These are phyloP conservation scores for Trichoderma atroviride DNA, from an alignment of 2,329 filamentous ascomycete species.

Conservation along the genomic window DNA sequence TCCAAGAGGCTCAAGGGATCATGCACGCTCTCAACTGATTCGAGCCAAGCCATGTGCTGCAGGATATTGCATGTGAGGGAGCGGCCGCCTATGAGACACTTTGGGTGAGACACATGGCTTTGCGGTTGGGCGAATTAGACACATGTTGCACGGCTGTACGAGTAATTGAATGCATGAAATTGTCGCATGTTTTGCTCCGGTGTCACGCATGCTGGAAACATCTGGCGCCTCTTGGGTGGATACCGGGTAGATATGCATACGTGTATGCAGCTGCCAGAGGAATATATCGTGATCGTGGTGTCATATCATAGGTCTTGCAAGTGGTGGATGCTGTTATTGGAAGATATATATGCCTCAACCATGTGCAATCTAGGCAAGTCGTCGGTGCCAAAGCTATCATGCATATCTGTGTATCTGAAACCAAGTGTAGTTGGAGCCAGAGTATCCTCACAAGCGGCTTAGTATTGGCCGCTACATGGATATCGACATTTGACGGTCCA, in stretches of 20 bases:
- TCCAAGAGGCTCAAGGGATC: not conserved
- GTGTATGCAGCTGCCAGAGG: not conserved
- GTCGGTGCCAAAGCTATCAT: not conserved
- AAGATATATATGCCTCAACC: not conserved
- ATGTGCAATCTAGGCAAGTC: not conserved
- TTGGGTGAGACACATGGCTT: not conserved
- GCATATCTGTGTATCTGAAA: not conserved
- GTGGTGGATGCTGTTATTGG: not conserved
- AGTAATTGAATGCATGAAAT: not conserved
- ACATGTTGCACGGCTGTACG: not conserved
- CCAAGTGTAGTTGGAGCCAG: not conserved
- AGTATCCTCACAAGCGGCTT: not conserved
- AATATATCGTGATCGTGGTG: not conserved
- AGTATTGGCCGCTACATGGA: not conserved
- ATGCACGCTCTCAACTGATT: conserved; percentile 9
- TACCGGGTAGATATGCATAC: not conserved
- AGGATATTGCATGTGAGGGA: not conserved
- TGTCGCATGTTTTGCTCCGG: not conserved
- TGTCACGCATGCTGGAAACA: not conserved
- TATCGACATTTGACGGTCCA: not conserved
- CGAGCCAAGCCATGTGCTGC: conserved; percentile 2
- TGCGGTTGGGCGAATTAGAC: not conserved
- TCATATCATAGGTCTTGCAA: not conserved
- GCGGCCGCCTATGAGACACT: conserved; percentile 12
- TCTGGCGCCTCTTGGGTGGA: not conserved